Conservation (phyloP, 768 basidiomycete genomes). For the Lactarius quietus region DNA sequence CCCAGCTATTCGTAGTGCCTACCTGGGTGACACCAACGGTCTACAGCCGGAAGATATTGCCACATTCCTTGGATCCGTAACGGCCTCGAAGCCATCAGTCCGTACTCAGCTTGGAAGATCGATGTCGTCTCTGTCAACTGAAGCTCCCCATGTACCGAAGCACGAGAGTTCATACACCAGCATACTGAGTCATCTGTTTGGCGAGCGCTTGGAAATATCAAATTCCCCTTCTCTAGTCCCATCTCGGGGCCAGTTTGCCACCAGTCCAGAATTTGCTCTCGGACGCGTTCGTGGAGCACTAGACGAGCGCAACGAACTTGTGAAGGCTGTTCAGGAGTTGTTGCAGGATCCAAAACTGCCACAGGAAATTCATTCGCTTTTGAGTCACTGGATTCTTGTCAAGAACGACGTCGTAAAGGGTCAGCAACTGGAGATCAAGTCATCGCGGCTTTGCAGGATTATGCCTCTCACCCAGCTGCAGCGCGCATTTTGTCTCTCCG, state of each 20-base stretch:
- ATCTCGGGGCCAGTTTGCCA: conserved; percentile 69
- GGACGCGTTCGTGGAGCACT: conserved; percentile 84
- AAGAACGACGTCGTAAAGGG: conserved; percentile 71
- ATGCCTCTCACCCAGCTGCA: conserved; percentile 42
- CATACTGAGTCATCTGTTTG: conserved; percentile 79
- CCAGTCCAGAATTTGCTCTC: conserved; percentile 92
- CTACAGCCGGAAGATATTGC: conserved; percentile 44
- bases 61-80: conserved; percentile 47
- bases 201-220: conserved; percentile 72
- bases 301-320: conserved; percentile 68
- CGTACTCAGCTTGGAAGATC: conserved; percentile 49
- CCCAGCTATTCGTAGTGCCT: conserved; percentile 57
- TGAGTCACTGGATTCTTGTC: conserved; percentile 75
- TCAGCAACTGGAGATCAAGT: conserved; percentile 56
- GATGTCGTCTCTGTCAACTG: conserved; percentile 30
- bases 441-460: conserved; percentile 44
- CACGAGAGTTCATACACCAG: conserved; percentile 92
- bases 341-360: conserved; percentile 50
- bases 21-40: conserved; percentile 50
- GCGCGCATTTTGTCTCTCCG: conserved; percentile 57
- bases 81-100: conserved; percentile 35
- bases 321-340: conserved; percentile 59
- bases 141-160: conserved; percentile 66
- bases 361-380: conserved; percentile 60
- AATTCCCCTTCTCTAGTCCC: conserved; percentile 77